Base-by-base conservation (phyloP, 768 basidiomycete genomes). In the Pulveroboletus sp. region DNA sequence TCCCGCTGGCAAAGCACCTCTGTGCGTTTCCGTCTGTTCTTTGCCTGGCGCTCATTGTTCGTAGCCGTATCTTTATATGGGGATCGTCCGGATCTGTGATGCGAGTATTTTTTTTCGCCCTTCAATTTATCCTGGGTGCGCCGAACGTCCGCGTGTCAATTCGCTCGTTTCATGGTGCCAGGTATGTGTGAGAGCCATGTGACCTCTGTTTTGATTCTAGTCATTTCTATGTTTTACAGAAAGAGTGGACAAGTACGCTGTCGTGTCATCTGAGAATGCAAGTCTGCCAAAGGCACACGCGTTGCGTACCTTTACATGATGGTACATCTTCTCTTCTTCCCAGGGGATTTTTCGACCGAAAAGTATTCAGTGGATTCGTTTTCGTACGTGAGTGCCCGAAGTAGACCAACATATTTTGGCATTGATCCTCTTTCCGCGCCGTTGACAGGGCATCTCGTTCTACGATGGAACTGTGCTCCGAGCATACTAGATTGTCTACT, bases 161-260 rank as follows among this genome's bases (percentile, higher is more conserved):
- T 39, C 12, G 35, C 19, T 29, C 26, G 35, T 6, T 6, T 29
- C 11, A 9, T 24, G 27, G 9, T 16, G 22, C 19, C 29, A 57
- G 55, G 55, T 30, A 71, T 73, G 72, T 68, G 68, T 42, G 72
- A 74, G 51, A 64, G 62, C 40, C 70, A 69, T 70, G 70, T 74
- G 19, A 63, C 68, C 8, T 73, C 73, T 1, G 68, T 69, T 53
- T 60, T 73, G 6, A 70, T 74, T 51, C 59, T 72, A 31, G 63
- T 72, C 49, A 59, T 71, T 32, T 65, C 69, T 6, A 67, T 70
- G 63, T 73, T 42, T 71, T 71, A 71, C 60, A 68, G 62, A 57
- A 73, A 71, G 50, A 60, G 68, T 16, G 73, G 74, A 49, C 73
- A 75, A 58, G 68, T 65, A 19, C 7, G 45, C 11, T 23, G 14